A percentile compares a stretch with the other conserved stretches of the same genome.
Conservation (phyloP, 352 stramenopile species). For the Globisporangium ultimum region DNA sequence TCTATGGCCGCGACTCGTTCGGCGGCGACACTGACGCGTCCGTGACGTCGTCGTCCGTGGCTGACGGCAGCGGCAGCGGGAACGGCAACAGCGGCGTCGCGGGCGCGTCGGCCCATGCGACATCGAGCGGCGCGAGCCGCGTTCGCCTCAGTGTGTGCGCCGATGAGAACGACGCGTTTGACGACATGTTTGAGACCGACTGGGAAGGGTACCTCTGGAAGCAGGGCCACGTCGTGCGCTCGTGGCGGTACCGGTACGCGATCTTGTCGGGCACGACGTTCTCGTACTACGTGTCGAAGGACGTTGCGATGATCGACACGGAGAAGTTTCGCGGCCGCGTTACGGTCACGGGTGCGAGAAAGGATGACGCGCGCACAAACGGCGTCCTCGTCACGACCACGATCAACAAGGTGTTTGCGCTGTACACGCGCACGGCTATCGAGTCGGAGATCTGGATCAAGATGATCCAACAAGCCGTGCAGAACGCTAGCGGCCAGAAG, state of each 20-base stretch:
- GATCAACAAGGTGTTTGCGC: constrained; percentile 83
- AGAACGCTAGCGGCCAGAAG: constrained; percentile 46
- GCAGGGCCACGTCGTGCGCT: constrained; percentile 82
- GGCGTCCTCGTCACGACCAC: constrained; percentile 83
- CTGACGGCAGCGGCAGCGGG: constrained; percentile 37
- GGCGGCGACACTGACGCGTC: constrained; percentile 51
- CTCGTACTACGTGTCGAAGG: constrained; percentile 82
- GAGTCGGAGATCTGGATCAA: constrained; percentile 84
- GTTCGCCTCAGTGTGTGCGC: constrained; percentile 63
- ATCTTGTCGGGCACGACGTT: constrained; percentile 78
- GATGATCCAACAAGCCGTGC: constrained; percentile 79
- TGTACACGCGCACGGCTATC: constrained; percentile 78
- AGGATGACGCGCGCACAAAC: constrained; percentile 61
- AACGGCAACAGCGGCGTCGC: constrained; percentile 22
- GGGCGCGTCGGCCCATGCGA: constrained; percentile 7
- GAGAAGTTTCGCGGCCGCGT: constrained; percentile 83
- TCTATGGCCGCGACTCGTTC: constrained; percentile 39
- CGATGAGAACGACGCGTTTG: constrained; percentile 66
- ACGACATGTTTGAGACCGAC: constrained; percentile 85
- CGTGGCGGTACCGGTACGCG: constrained; percentile 81
- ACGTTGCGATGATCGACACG: constrained; percentile 71
- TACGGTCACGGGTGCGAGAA: constrained; percentile 67
- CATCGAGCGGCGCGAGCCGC: constrained; percentile 15
- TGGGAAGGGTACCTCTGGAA: constrained; percentile 89
- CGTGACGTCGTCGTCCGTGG: constrained; percentile 55